Conservation (phyloP, 768 basidiomycete genomes). For the Russula olivacea region DNA sequence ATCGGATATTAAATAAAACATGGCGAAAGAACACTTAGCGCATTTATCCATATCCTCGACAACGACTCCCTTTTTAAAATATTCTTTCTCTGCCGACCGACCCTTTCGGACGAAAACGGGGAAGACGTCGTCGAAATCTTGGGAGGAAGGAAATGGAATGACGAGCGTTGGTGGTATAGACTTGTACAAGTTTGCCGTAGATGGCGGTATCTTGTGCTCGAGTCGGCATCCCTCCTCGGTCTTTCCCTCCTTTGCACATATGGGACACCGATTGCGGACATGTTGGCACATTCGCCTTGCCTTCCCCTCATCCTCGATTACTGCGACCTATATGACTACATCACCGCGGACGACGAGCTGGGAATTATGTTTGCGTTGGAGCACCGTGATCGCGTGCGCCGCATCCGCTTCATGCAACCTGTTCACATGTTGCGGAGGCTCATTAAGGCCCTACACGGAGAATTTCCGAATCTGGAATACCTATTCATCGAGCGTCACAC, state of each 20-base stretch:
- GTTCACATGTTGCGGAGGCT: not conserved
- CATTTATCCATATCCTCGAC: not conserved
- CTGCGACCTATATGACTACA: too few species aligned
- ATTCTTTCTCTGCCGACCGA: not conserved
- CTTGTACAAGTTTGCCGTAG: not conserved
- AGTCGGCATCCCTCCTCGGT: not conserved
- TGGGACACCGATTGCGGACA: not conserved
- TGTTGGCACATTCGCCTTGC: not conserved
- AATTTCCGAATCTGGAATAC: not conserved
- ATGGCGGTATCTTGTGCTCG: not conserved
- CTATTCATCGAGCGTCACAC: not conserved
- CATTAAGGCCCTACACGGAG: not conserved
- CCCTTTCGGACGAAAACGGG: not conserved
- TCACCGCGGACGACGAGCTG: not conserved
- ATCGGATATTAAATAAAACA: not conserved
- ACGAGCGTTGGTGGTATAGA: not conserved
- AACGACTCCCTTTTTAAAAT: not conserved
- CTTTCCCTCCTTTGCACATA: not conserved
- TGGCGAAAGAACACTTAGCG: not conserved
- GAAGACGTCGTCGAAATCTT: not conserved
- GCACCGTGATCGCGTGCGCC: not conserved
- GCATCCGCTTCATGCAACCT: not conserved
- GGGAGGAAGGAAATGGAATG: not conserved
- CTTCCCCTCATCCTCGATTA: not conserved
- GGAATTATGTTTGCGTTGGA: not conserved